Conservation (phyloP, 169 alveolate species). For the Babesia sp. region DNA sequence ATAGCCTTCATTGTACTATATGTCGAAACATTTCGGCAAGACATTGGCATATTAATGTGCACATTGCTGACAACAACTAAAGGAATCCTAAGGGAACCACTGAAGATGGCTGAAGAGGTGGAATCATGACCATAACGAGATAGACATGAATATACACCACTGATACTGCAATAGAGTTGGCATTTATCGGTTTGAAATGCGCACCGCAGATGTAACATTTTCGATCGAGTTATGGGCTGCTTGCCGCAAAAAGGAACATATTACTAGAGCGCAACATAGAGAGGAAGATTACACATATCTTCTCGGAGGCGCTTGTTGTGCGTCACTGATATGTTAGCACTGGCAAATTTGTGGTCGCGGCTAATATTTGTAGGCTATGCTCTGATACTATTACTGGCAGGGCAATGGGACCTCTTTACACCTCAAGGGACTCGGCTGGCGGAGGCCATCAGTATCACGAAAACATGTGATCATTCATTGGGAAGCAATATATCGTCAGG, state of each 20-base stretch:
- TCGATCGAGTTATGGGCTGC: neutral
- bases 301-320: neutral
- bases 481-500: neutral
- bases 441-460: neutral
- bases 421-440: neutral
- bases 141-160: neutral
- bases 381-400: neutral
- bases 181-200: too few relatives aligned
- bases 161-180: too few relatives aligned
- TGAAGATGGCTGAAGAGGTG: neutral
- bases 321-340: neutral
- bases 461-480: neutral
- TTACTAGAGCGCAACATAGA: neutral
- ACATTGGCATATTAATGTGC: too few relatives aligned
- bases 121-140: neutral
- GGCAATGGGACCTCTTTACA: neutral
- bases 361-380: neutral
- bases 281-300: neutral
- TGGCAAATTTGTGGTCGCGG: neutral
- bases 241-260: neutral
- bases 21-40: too few relatives aligned
- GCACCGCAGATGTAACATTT: too few relatives aligned
- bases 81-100: neutral
- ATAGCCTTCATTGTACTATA: too few relatives aligned
- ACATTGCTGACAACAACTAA: too few relatives aligned